phyloP scores from a whole-genome alignment of 805 yeast genomes.

The Pichia gijzeniarum region DNA sequence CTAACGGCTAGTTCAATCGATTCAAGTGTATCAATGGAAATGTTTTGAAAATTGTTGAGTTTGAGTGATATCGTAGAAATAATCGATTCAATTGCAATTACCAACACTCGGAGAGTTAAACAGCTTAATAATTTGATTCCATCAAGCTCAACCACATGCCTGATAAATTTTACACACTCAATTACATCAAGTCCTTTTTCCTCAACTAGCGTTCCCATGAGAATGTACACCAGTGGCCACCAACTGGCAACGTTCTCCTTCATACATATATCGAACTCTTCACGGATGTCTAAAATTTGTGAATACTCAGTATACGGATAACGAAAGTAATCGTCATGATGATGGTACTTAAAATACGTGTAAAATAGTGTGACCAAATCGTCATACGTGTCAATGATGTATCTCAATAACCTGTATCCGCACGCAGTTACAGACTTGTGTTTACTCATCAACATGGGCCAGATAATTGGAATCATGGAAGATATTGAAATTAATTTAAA shows the following conservation, averaged over 20 bases:
- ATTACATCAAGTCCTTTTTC: constrained; percentile 5
- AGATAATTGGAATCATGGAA: constrained; percentile 1
- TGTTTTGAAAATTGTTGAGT: constrained; percentile 1
- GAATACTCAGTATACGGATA: constrained; percentile 6
- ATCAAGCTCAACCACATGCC: constrained; percentile 6
- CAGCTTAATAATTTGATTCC: constrained; percentile 4
- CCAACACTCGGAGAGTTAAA: neutral
- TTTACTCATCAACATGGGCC: constrained; percentile 11
- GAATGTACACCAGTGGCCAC: constrained; percentile 3
- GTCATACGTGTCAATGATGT: neutral
- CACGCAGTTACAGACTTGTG: constrained; percentile 6
- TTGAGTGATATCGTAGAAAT: neutral
- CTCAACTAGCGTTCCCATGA: constrained; percentile 1
- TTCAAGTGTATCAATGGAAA: neutral
- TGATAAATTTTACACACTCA: constrained; percentile 11
- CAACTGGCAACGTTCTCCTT: neutral
- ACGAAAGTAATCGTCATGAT: constrained; percentile 3
- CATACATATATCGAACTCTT: neutral
- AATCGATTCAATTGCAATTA: constrained; percentile 1
- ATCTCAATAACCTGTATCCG: constrained; percentile 11
- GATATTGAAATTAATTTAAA: constrained; percentile 1
- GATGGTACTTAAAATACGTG: constrained; percentile 2
- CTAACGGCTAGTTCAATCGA: neutral
- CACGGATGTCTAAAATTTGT: constrained; percentile 27
- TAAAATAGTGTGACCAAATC: constrained; percentile 4